phyloP scores from a whole-genome alignment of 139 green algal species.

The Penium margaritaceum region DNA sequence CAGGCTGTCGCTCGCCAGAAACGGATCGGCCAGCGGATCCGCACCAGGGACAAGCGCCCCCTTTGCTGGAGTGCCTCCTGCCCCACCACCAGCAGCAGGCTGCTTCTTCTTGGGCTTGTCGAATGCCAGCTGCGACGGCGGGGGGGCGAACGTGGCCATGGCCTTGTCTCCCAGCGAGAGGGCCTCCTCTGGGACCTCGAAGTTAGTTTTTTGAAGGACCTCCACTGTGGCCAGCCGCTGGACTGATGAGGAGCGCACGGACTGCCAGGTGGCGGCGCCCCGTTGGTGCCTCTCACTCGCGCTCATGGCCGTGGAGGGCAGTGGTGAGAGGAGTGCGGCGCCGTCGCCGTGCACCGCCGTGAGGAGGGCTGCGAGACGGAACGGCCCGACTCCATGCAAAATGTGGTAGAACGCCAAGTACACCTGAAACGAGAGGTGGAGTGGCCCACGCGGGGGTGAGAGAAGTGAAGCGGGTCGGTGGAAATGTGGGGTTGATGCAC shows the following conservation, averaged over 20 bases:
- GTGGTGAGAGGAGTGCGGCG: conserved; percentile 4
- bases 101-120: conserved; percentile 4
- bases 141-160: conserved; percentile 26
- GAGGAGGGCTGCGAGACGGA: not conserved
- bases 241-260: not conserved
- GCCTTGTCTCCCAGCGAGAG: conserved; percentile 16
- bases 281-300: conserved; percentile 11
- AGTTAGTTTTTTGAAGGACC: conserved; percentile 9
- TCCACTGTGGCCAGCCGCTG: conserved; percentile 28
- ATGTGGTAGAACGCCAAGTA: conserved; percentile 23
- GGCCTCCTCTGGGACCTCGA: conserved; percentile 34
- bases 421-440: no score
- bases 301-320: not conserved
- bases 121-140: conserved; percentile 17
- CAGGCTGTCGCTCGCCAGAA: conserved; percentile 18
- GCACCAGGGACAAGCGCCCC: no score
- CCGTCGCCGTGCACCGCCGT: not conserved
- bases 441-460: no score
- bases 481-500: no score
- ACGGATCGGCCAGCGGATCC: conserved; percentile 10
- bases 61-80: no score
- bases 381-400: conserved; percentile 15
- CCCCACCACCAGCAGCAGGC: no score
- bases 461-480: no score
- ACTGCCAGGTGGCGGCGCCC: conserved; percentile 15